A percentile compares a stretch with the other conserved stretches of the same genome.
Evolutionary conservation across 352 stramenopile genomes (phyloP).

Genomic region (Pythium sp.): DNA sequence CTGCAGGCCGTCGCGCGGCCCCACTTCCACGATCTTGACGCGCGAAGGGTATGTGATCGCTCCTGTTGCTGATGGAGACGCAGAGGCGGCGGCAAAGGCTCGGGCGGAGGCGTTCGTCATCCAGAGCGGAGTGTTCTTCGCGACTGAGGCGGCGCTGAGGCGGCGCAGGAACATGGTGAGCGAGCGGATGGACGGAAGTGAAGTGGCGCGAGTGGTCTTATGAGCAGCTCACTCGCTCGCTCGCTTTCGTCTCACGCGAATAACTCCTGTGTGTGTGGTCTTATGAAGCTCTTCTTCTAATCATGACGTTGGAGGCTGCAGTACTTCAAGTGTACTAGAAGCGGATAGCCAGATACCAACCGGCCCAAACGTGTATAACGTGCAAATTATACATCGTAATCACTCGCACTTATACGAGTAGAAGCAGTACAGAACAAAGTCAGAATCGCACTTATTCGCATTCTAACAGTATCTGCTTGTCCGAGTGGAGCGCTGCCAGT

Average conservation of each 20-base stretch:
- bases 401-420: too few species aligned
- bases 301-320: background rate
- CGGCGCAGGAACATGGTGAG: background rate
- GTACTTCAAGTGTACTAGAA: background rate
- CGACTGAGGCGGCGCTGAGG: background rate
- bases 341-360: background rate
- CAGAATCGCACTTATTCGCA: background rate
- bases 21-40: constrained; percentile 94
- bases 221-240: background rate
- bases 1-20: constrained; percentile 95
- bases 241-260: constrained; percentile 1
- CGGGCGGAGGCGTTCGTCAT: background rate
- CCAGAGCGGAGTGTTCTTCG: background rate
- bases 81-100: background rate
- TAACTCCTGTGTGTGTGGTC: background rate
- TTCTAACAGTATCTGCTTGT: background rate
- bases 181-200: background rate
- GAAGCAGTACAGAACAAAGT: background rate
- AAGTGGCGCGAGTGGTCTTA: constrained; percentile 1
- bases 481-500: constrained; percentile 7
- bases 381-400: too few species aligned
- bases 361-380: background rate
- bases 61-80: background rate
- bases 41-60: constrained; percentile 49
- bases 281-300: background rate